Conservation (phyloP, 2,329 filamentous ascomycete genomes). For the Fonsecaea multimorphosa region DNA sequence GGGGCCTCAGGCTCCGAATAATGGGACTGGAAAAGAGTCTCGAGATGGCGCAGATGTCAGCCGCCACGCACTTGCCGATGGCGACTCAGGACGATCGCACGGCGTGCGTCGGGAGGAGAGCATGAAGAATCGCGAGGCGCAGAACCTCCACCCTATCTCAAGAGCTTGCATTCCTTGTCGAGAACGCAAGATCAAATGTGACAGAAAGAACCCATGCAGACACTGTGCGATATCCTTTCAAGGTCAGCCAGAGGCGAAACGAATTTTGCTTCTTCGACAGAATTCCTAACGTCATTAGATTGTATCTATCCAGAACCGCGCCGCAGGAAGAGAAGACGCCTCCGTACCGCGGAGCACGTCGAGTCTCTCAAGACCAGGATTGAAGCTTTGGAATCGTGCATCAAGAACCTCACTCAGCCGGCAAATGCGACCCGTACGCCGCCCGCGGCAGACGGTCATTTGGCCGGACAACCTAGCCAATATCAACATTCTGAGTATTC, state of each 20-base stretch:
- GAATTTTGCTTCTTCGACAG: not conserved
- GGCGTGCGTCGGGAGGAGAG: not conserved
- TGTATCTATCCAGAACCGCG: slow-evolving; percentile 14
- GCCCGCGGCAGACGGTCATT: not conserved
- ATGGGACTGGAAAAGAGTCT: not conserved
- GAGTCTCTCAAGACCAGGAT: slow-evolving; percentile 13
- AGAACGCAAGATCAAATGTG: slow-evolving; percentile 14
- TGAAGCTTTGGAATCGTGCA: slow-evolving; percentile 7
- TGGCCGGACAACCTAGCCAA: not conserved
- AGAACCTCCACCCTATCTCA: not conserved
- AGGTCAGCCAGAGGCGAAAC: slow-evolving; percentile 8
- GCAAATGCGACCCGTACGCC: not conserved
- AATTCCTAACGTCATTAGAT: slow-evolving; percentile 3
- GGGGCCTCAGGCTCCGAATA: not conserved
- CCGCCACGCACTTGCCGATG: not conserved
- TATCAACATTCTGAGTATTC: not conserved
- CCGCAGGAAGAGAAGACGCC: slow-evolving; percentile 9
- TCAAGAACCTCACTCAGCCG: slow-evolving; percentile 1
- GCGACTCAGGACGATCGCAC: not conserved
- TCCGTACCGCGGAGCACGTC: slow-evolving; percentile 12
- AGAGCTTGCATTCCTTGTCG: slow-evolving; percentile 15
- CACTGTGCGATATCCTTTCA: slow-evolving; percentile 13
- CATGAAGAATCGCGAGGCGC: not conserved
- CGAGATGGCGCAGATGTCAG: not conserved
- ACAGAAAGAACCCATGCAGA: slow-evolving; percentile 9